Percentiles rank a stretch among this genome's conserved stretches.
These are phyloP conservation scores for Phytophthora foliorum DNA, from an alignment of 352 stramenopile species.

Conservation along the genomic window DNA sequence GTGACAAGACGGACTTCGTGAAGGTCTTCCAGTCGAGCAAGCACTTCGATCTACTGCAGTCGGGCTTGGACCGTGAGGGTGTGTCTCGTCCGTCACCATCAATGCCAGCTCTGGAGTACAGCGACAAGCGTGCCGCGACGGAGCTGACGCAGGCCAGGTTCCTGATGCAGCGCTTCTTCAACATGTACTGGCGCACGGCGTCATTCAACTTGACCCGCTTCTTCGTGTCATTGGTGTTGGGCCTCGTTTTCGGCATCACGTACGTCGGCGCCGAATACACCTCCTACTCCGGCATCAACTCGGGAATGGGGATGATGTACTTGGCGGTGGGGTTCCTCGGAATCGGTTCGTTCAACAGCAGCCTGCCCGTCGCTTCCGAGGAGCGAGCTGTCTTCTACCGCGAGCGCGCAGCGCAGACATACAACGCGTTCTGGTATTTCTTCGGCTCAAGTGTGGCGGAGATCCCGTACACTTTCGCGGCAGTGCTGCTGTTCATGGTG, in stretches of 20 bases:
- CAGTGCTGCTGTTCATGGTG: conserved; percentile 1
- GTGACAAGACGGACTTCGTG: conserved; percentile 39
- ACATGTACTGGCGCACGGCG: conserved; percentile 78
- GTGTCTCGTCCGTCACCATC: conserved; percentile 26
- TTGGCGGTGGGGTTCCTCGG: conserved; percentile 75
- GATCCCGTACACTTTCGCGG: background rate
- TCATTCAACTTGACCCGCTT: conserved; percentile 42
- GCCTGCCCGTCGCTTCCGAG: background rate
- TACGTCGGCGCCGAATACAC: conserved; percentile 54
- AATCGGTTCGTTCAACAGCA: conserved; percentile 5
- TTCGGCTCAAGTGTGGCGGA: background rate
- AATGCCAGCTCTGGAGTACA: conserved; percentile 39
- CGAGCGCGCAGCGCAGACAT: conserved; percentile 1
- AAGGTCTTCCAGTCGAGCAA: conserved; percentile 35
- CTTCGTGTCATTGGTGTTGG: conserved; percentile 63
- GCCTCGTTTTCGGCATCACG: conserved; percentile 70
- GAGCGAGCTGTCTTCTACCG: conserved; percentile 4
- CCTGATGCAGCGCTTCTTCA: conserved; percentile 54
- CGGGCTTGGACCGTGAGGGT: conserved; percentile 33
- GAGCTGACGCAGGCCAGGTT: conserved; percentile 32
- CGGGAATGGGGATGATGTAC: conserved; percentile 74
- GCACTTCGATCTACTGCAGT: conserved; percentile 29
- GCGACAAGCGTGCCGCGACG: conserved; percentile 33
- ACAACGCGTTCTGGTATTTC: conserved; percentile 11
- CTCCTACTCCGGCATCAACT: conserved; percentile 36